A percentile compares a stretch with the other conserved stretches of the same genome.
Evolutionary conservation across 192 early-diverging fungal species (phyloP).

Genomic region (Diversispora eburnea): DNA sequence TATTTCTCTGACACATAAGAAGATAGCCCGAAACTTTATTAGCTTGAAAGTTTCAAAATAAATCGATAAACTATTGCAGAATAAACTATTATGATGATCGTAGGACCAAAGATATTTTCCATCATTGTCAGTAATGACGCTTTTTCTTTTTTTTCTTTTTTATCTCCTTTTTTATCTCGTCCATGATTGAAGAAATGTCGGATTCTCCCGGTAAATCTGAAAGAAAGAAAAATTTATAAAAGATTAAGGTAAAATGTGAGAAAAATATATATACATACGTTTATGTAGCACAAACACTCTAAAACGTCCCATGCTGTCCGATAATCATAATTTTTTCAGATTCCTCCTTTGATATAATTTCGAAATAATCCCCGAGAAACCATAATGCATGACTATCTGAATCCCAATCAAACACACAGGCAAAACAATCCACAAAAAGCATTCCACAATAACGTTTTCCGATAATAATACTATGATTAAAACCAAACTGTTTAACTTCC

Average conservation of each 20-base stretch:
- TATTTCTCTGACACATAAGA: too few species aligned
- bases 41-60: conserved; percentile 1
- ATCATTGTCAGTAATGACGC: conserved; percentile 1
- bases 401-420: conserved; percentile 4
- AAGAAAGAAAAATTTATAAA: conserved; percentile 23
- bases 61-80: too few species aligned
- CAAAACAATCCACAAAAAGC: conserved; percentile 16
- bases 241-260: conserved; percentile 21
- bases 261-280: too few species aligned
- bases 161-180: conserved; percentile 5
- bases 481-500: conserved; percentile 17
- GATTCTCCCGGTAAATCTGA: conserved; percentile 22
- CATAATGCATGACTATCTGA: too few species aligned
- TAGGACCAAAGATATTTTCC: background rate
- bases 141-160: conserved; percentile 15
- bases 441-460: background rate
- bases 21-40: background rate
- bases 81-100: too few species aligned
- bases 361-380: background rate
- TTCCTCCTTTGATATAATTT: too few species aligned
- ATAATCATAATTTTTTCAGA: conserved; percentile 19
- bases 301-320: too few species aligned
- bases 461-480: conserved; percentile 25
- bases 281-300: too few species aligned
- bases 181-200: conserved; percentile 19